Percentiles rank a stretch among this genome's conserved stretches.
phyloP scores from a whole-genome alignment of 257 asterid genomes.

The Salvia splendens region DNA sequence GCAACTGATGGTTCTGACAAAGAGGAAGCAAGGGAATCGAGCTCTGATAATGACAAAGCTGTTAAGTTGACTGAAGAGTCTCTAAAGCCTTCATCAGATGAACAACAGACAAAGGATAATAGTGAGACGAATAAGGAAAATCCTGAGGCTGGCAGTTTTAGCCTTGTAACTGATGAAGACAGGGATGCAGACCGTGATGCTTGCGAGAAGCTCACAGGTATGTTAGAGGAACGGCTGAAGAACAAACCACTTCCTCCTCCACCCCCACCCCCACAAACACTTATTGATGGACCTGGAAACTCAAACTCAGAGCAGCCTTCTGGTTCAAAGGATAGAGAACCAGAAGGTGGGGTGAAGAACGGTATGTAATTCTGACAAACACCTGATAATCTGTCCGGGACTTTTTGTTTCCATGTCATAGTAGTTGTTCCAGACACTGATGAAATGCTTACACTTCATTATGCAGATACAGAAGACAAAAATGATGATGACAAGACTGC shows the following conservation, averaged over 20 bases:
- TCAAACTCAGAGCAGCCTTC: conserved; percentile 64
- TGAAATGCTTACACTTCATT: conserved; percentile 33
- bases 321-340: conserved; percentile 64
- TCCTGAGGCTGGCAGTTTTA: conserved; percentile 60
- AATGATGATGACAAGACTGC: conserved; percentile 69
- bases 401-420: conserved; percentile 12
- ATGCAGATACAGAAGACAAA: conserved; percentile 66
- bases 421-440: conserved; percentile 17
- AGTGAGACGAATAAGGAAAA: conserved; percentile 52
- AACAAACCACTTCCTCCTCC: conserved; percentile 91
- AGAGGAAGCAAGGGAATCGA: conserved; percentile 52
- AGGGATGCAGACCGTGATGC: conserved; percentile 69
- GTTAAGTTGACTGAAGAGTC: conserved; percentile 47
- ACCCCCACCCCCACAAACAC: conserved; percentile 64
- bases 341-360: conserved; percentile 54
- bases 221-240: conserved; percentile 91
- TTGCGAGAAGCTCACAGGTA: conserved; percentile 62
- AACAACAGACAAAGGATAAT: conserved; percentile 50
- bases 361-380: conserved; percentile 37
- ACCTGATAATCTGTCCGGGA: conserved; percentile 8
- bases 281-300: conserved; percentile 55
- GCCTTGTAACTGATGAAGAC: conserved; percentile 82
- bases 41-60: conserved; percentile 49
- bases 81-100: conserved; percentile 50
- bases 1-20: conserved; percentile 51